Evolutionary conservation across 306 rosid species (phyloP).

Genomic region (Ormosia emarginata): DNA sequence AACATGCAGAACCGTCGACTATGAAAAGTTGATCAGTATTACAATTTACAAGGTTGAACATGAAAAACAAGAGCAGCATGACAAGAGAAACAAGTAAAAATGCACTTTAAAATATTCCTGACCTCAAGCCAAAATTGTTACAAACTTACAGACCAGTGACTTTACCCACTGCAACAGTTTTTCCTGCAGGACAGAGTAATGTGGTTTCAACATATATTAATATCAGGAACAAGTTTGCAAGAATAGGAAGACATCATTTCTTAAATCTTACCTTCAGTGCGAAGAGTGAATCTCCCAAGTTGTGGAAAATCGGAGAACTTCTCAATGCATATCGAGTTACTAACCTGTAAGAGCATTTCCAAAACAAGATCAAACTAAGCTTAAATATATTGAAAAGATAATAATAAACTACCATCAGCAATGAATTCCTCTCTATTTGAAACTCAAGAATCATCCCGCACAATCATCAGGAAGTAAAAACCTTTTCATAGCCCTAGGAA

Average conservation of each 20-base stretch:
- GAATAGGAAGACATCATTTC: neutral
- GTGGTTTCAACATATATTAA: neutral
- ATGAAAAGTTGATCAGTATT: neutral
- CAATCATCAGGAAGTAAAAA: neutral
- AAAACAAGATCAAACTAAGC: neutral
- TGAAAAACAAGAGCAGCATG: neutral
- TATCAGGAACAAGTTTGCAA: neutral
- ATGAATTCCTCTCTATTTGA: neutral
- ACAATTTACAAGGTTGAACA: neutral
- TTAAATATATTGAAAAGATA: neutral
- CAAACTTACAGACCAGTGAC: slow-evolving; percentile 57
- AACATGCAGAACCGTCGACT: neutral
- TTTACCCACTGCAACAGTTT: slow-evolving; percentile 93
- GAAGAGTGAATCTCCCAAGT: slow-evolving; percentile 97
- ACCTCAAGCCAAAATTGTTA: slow-evolving; percentile 75
- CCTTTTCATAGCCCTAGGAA: neutral
- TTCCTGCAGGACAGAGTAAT: slow-evolving; percentile 50
- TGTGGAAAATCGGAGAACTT: slow-evolving; percentile 77
- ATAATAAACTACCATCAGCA: neutral
- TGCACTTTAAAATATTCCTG: slow-evolving; percentile 10
- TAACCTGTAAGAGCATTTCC: slow-evolving; percentile 50
- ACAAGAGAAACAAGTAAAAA: neutral
- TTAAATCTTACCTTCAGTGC: slow-evolving; percentile 73
- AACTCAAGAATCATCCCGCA: neutral
- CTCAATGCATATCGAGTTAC: slow-evolving; percentile 67